A percentile compares a stretch with the other conserved stretches of the same genome.
Conservation (phyloP, 371 early-diverging fungal species). For the Chytridium lagenaria region DNA sequence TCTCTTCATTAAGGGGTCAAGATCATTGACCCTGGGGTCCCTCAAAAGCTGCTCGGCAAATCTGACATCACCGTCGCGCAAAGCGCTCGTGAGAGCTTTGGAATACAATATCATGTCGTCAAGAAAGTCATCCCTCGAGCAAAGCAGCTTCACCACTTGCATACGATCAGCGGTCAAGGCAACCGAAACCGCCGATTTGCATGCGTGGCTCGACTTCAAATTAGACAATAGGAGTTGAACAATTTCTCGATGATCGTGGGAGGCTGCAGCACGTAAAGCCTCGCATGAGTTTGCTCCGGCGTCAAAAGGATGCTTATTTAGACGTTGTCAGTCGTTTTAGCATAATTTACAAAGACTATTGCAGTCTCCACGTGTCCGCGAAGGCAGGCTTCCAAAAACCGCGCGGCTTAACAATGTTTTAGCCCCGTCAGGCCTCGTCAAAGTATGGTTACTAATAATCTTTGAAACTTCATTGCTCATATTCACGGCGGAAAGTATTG, state of each 20-base stretch:
- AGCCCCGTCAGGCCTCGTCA: no score
- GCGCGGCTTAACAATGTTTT: no score
- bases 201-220: neutral
- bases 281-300: no score
- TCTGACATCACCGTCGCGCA: neutral
- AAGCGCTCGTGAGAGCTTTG: neutral
- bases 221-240: neutral
- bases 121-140: neutral
- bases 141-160: neutral
- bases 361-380: no score
- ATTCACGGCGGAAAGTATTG: no score
- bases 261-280: neutral
- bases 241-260: neutral
- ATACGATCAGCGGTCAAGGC: neutral
- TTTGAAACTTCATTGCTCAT: no score
- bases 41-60: neutral
- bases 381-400: no score
- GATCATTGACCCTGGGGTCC: neutral
- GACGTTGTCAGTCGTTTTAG: no score
- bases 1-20: neutral
- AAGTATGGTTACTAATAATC: no score
- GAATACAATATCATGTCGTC: neutral
- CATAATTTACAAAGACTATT: no score
- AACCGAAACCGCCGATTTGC: neutral
- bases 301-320: no score